Evolutionary conservation across 1,284 basidiomycete species (phyloP), one percentile per base, ranked within the genome.

Genomic region (Sanguinoderma infundibulare): DNA sequence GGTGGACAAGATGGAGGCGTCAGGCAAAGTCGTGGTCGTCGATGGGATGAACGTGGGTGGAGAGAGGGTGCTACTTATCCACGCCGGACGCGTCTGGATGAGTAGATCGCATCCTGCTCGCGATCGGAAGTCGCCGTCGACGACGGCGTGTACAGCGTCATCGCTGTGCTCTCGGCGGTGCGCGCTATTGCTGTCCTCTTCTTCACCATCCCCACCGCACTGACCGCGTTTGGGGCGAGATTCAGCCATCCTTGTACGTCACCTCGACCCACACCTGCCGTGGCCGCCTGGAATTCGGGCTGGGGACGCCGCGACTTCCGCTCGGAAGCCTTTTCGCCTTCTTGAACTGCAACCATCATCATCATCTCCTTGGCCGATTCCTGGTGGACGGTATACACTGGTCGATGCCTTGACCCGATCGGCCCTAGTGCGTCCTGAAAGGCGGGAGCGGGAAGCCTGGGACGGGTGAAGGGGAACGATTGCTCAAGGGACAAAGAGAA

Each of bases 71-170:
- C 54, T 59, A 58, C 54, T 60, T 58, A 62, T n/a, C n/a, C n/a
- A 42, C 34, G 7, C 44, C 9, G 17, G 24, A 10, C 24, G 24
- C 12, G n/a, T 20, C 1, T n/a, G 15, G 32, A 20, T 22, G 47
- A 17, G 32, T 34, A 30, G 28, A 44, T 44, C 40, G 40, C 40
- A 44, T 24, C 42, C 53, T 46, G n/a, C n/a, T n/a, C n/a, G n/a
- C 30, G 30, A 55, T 66, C 65, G 65, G 65, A 60, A 66, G 47
- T 56, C 57, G 35, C 65, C 65, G 65, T 50, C 51, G 55, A 60
- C 60, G 59, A 59, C 59, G 59, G 53, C 42, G 28, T 40, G 59
- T 58, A 59, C 61, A 57, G 61, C 59, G 40, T 9, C 36, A 44
- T 26, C 46, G 26, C 57, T 44, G n/a, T 50, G 35, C 28, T 47